Percentiles rank a stretch among this genome's conserved stretches.
phyloP scores from a whole-genome alignment of 169 alveolate genomes.

The Plasmodium berghei region DNA sequence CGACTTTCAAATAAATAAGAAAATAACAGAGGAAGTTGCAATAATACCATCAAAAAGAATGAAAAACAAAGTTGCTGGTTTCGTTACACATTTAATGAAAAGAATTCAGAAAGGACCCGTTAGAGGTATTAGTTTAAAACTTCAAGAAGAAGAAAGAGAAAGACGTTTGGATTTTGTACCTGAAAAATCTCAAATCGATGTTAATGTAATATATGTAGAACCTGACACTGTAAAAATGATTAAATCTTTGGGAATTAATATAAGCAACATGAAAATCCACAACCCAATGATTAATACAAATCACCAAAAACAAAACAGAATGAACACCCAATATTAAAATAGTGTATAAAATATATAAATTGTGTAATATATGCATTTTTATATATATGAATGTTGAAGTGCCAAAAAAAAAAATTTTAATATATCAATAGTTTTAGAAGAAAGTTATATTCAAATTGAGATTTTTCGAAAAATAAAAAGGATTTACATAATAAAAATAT shows the following conservation, averaged over 20 bases:
- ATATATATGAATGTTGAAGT: neutral
- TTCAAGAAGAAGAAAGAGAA: constrained; percentile 99
- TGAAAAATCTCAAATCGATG: constrained; percentile 94
- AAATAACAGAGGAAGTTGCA: constrained; percentile 99
- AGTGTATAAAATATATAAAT: neutral
- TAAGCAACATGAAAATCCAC: constrained; percentile 86
- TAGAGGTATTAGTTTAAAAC: constrained; percentile 99
- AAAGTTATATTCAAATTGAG: too few species aligned
- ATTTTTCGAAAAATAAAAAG: neutral
- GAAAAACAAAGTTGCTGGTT: constrained; percentile 98
- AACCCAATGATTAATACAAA: constrained; percentile 63
- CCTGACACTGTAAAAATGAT: constrained; percentile 93
- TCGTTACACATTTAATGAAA: constrained; percentile 95
- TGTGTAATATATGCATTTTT: too few species aligned
- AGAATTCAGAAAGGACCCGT: constrained; percentile 99
- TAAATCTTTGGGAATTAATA: constrained; percentile 85
- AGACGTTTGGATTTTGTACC: constrained; percentile 98
- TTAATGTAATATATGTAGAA: constrained; percentile 90
- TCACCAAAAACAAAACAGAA: constrained; percentile 74
- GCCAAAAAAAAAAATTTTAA: neutral
- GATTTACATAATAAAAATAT: neutral
- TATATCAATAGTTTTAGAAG: neutral
- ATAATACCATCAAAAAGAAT: constrained; percentile 98
- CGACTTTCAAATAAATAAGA: constrained; percentile 99
- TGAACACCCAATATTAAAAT: constrained; percentile 40